Evolutionary conservation across 2,329 filamentous ascomycete species (phyloP).

Genomic region (Paecilomyces fulvus): DNA sequence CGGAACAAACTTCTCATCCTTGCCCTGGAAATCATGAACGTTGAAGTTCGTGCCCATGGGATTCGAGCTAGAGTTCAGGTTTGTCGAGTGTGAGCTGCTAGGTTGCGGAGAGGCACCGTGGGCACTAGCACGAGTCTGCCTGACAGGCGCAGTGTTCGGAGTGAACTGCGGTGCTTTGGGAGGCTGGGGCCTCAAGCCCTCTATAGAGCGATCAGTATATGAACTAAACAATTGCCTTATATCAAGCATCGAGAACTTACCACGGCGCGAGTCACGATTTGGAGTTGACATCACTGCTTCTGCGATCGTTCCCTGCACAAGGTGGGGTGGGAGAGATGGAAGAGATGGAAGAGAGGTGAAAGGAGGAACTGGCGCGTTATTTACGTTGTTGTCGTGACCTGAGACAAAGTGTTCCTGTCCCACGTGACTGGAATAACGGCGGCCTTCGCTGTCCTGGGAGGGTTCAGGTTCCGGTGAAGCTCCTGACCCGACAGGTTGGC

Average conservation of each 20-base stretch:
- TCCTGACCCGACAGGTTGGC: background rate
- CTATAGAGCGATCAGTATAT: conserved; percentile 4
- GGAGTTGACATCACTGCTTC: background rate
- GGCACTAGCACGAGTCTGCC: conserved; percentile 21
- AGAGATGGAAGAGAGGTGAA: background rate
- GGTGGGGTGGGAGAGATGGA: background rate
- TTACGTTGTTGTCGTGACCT: background rate
- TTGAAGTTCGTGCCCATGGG: conserved; percentile 20
- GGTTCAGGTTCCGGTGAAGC: background rate
- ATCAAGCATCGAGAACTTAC: conserved; percentile 9
- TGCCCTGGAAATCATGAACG: conserved; percentile 30
- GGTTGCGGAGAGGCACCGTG: conserved; percentile 25
- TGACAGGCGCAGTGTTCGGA: conserved; percentile 28
- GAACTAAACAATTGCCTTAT: background rate
- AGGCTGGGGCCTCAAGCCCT: conserved; percentile 30
- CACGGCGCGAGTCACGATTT: conserved; percentile 6
- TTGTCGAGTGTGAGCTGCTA: conserved; percentile 13
- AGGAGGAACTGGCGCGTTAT: background rate
- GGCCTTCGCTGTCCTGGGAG: background rate
- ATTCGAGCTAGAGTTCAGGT: conserved; percentile 21
- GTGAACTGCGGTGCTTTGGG: conserved; percentile 33
- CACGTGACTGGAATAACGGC: too few species aligned
- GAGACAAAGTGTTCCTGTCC: too few species aligned
- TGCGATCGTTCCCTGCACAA: background rate
- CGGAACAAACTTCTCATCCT: conserved; percentile 26